Evolutionary conservation across 75 land plant genomes (phyloP).

Genomic region (Larix kaempferi): DNA sequence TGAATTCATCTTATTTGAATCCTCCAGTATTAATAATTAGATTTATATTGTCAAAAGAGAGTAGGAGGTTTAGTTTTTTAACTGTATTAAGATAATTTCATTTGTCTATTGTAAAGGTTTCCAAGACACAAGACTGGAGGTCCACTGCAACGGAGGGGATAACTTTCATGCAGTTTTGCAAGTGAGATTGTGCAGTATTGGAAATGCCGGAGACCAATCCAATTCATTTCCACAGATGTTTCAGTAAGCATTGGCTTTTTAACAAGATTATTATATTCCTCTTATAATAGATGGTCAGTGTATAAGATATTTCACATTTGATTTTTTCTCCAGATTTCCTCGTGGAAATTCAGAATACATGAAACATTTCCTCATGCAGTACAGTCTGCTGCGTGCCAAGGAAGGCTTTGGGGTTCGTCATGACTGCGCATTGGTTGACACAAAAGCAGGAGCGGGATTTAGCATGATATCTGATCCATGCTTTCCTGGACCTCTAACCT

Average conservation of each 20-base stretch:
- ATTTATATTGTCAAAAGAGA: neutral
- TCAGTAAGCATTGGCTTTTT: conserved; percentile 17
- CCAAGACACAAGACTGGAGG: conserved; percentile 50
- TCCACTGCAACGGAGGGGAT: conserved; percentile 35
- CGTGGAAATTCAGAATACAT: conserved; percentile 55
- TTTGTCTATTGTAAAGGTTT: conserved; percentile 18
- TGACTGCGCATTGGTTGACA: conserved; percentile 23
- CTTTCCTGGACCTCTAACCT: neutral
- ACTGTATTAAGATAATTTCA: neutral
- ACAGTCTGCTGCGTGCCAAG: conserved; percentile 44
- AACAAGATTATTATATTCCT: no score
- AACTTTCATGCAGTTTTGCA: conserved; percentile 49
- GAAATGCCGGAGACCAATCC: conserved; percentile 27
- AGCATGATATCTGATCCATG: conserved; percentile 1
- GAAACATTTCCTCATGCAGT: conserved; percentile 63
- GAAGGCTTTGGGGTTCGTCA: conserved; percentile 46
- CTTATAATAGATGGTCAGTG: no score
- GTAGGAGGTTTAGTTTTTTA: neutral
- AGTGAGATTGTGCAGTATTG: conserved; percentile 21
- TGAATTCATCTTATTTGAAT: neutral
- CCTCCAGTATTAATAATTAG: neutral
- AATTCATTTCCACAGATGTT: conserved; percentile 28
- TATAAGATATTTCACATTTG: no score
- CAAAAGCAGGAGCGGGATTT: neutral
- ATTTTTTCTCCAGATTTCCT: conserved; percentile 36